Percentiles rank a stretch among this genome's conserved stretches.
These are phyloP conservation scores for Teratosphaeria destructans DNA, from an alignment of 2,329 filamentous ascomycete species.

Conservation along the genomic window DNA sequence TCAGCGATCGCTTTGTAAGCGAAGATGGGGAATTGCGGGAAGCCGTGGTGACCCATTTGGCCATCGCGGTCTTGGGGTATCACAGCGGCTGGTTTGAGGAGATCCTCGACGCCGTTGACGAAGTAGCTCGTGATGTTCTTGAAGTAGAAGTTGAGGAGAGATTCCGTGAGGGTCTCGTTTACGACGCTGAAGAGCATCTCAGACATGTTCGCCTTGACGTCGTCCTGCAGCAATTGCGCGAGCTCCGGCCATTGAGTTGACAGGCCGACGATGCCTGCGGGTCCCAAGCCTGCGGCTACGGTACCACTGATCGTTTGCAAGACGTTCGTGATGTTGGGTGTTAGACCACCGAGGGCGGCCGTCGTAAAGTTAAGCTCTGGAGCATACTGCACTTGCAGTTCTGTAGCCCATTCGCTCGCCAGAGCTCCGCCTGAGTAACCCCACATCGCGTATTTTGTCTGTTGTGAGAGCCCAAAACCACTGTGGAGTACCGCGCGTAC, in stretches of 20 bases:
- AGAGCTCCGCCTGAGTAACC: slow-evolving; percentile 48
- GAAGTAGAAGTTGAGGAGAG: slow-evolving; percentile 19
- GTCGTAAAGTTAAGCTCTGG: slow-evolving; percentile 42
- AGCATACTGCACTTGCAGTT: slow-evolving; percentile 43
- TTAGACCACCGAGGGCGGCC: slow-evolving; percentile 33
- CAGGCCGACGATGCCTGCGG: slow-evolving; percentile 25
- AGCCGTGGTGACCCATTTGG: slow-evolving; percentile 31
- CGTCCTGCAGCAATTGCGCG: slow-evolving; percentile 15
- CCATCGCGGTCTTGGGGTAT: slow-evolving; percentile 20
- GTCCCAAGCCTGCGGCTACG: slow-evolving; percentile 22
- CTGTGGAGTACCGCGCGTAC: slow-evolving; percentile 31
- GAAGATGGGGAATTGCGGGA: slow-evolving; percentile 39
- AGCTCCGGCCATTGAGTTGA: slow-evolving; percentile 27
- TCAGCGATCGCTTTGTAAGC: slow-evolving; percentile 42
- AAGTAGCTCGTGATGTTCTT: slow-evolving; percentile 35
- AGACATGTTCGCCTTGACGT: slow-evolving; percentile 21
- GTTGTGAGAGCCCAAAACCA: slow-evolving; percentile 12
- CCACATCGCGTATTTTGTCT: slow-evolving; percentile 30
- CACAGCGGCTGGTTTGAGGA: slow-evolving; percentile 16
- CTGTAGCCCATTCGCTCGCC: slow-evolving; percentile 43
- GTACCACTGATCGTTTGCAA: slow-evolving; percentile 26
- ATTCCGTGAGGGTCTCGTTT: slow-evolving; percentile 18
- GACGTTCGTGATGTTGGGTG: slow-evolving; percentile 14
- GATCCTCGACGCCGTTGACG: slow-evolving; percentile 22
- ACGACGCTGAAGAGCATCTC: slow-evolving; percentile 24